Evolutionary conservation across 1,284 basidiomycete species (phyloP), one percentile per base, ranked within the genome.

Genomic region (Lentinus polychrous): DNA sequence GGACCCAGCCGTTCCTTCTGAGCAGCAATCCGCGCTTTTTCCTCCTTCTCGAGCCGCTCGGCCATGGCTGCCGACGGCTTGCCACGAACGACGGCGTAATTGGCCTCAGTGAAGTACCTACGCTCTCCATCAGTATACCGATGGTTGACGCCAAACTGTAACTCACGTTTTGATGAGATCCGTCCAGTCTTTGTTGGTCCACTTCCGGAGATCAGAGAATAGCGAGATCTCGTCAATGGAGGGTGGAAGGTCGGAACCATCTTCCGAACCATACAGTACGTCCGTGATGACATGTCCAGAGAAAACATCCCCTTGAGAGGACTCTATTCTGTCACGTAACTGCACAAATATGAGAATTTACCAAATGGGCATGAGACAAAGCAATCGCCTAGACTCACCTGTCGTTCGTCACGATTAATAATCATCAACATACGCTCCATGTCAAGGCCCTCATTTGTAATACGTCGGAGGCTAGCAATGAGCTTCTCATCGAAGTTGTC

Each of bases 361-460:
- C 12, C n/a, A n/a, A n/a, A n/a, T n/a, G n/a, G n/a, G n/a, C 20
- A 38, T 17, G 34, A 17, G 20, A 8, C 15, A 50, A 46, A 35
- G 2, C 40, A 5, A 17, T 40, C 20, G 39, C 49, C 49, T 15
- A 8, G 18, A 34, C 8, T 57, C 27, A 87, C 86, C 73, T 94
- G 91, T 52, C 91, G 81, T 66, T 91, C 87, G 60, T 97, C 92
- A 33, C 94, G 74, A 55, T 86, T 81, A 48, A 99, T 83, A 17
- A 97, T 75, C 79, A 91, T 87, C 15, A 68, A 66, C 86, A 99
- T 97, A 22, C 96, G 75, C 27, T 85, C 76, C 88, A 98, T 94
- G 67, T 99, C 92, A 49, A 99, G 74, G 3, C 89, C 92, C 49
- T 88, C 81, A 17, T 76, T 62, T 17, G 78, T 80, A 45, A 98